A percentile compares a stretch with the other conserved stretches of the same genome.
These are phyloP conservation scores for Solanum paucissectum DNA, from an alignment of 257 asterid species.

Conservation along the genomic window DNA sequence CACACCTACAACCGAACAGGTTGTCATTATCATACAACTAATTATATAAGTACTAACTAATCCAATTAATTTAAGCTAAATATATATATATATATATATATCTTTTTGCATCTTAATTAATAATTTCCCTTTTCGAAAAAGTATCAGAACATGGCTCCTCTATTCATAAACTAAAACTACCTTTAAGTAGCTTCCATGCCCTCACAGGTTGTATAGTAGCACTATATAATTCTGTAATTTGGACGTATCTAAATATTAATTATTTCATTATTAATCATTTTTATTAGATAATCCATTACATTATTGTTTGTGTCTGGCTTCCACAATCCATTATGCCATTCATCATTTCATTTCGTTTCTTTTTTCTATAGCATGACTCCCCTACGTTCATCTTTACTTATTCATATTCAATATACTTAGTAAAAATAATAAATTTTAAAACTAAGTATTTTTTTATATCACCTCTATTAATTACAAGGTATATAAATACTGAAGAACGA, in stretches of 20 bases:
- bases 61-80: background rate
- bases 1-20: constrained; percentile 27
- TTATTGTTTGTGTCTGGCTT: background rate
- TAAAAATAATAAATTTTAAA: too few species aligned
- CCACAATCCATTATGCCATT: background rate
- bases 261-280: background rate
- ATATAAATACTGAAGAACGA: too few species aligned
- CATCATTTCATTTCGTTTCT: background rate
- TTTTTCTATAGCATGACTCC: background rate
- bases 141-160: constrained; percentile 4
- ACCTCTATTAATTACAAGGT: too few species aligned
- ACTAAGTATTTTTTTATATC: background rate
- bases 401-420: fast-evolving
- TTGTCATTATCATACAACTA: constrained; percentile 23
- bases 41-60: background rate
- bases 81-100: background rate
- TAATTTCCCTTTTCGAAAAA: background rate
- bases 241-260: constrained; percentile 1
- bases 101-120: background rate
- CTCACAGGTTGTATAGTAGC: constrained; percentile 10
- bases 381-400: background rate
- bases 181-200: constrained; percentile 3
- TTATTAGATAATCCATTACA: background rate
- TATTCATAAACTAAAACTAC: background rate
- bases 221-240: background rate